Percentiles rank a stretch among this genome's conserved stretches.
phyloP scores from a whole-genome alignment of 495 filamentous ascomycete genomes.

The Neurospora hispaniola region DNA sequence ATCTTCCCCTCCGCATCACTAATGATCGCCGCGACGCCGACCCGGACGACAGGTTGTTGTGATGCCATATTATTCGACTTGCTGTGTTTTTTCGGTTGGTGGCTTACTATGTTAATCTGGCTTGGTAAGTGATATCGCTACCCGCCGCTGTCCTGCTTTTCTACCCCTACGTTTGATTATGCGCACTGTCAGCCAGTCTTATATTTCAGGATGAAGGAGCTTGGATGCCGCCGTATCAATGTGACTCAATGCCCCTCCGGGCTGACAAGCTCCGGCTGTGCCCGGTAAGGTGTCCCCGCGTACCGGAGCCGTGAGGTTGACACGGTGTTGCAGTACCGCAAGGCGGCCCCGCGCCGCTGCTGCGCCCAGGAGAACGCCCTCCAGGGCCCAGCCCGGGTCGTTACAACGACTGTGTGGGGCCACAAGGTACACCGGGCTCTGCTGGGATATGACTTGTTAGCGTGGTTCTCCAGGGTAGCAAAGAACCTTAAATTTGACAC shows the following conservation, averaged over 20 bases:
- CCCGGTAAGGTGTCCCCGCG: neutral
- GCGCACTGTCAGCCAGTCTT: no score
- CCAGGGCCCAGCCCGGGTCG: neutral
- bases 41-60: conserved; percentile 13
- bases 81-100: neutral
- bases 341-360: neutral
- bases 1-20: conserved; percentile 22
- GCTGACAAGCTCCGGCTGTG: neutral
- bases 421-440: no score
- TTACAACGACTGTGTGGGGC: no score
- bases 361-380: neutral
- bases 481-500: no score
- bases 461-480: no score
- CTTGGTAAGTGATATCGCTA: neutral
- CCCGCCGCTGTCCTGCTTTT: neutral
- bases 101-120: neutral
- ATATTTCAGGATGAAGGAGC: neutral
- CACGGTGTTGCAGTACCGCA: neutral
- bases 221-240: neutral
- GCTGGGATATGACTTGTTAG: no score
- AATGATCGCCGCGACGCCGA: conserved; percentile 33
- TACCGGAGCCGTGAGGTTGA: neutral
- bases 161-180: neutral
- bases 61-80: conserved; percentile 6
- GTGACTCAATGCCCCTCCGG: neutral